phyloP scores from a whole-genome alignment of 1,139 yeast genomes.

The Candida buenavistaensis region DNA sequence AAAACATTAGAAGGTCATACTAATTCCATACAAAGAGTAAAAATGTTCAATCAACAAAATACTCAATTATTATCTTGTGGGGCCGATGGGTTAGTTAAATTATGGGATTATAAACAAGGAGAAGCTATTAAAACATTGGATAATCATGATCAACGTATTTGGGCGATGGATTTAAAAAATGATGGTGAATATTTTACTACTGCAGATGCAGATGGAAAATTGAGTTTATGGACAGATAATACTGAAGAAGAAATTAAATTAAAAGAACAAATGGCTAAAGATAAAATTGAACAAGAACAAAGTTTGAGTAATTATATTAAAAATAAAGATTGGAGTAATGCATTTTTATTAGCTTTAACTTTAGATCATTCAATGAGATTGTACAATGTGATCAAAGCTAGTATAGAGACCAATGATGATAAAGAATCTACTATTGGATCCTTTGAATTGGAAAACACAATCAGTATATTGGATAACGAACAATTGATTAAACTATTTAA shows the following conservation, averaged over 20 bases:
- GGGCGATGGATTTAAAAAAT: conserved; percentile 74
- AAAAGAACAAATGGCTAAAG: conserved; percentile 52
- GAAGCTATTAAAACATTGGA: conserved; percentile 84
- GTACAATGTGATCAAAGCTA: conserved; percentile 64
- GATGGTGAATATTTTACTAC: conserved; percentile 69
- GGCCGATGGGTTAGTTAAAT: conserved; percentile 89
- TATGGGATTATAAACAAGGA: conserved; percentile 81
- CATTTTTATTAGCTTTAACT: conserved; percentile 81
- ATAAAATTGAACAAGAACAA: conserved; percentile 83
- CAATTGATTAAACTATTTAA: conserved; percentile 62
- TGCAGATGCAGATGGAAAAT: conserved; percentile 94
- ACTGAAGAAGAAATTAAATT: conserved; percentile 64
- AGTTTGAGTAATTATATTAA: conserved; percentile 70
- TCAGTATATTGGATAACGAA: conserved; percentile 56
- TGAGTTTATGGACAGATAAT: conserved; percentile 85
- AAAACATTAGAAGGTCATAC: conserved; percentile 94
- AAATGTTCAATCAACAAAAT: conserved; percentile 59
- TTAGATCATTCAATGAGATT: conserved; percentile 85
- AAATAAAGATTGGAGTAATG: conserved; percentile 80
- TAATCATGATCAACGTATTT: conserved; percentile 89
- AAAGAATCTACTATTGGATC: conserved; percentile 58
- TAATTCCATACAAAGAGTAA: conserved; percentile 83
- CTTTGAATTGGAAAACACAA: conserved; percentile 61
- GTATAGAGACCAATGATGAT: conserved; percentile 48
- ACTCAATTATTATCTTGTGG: conserved; percentile 80